Conservation (phyloP, 2,329 filamentous ascomycete species). For the Cordyceps pruinosa region DNA sequence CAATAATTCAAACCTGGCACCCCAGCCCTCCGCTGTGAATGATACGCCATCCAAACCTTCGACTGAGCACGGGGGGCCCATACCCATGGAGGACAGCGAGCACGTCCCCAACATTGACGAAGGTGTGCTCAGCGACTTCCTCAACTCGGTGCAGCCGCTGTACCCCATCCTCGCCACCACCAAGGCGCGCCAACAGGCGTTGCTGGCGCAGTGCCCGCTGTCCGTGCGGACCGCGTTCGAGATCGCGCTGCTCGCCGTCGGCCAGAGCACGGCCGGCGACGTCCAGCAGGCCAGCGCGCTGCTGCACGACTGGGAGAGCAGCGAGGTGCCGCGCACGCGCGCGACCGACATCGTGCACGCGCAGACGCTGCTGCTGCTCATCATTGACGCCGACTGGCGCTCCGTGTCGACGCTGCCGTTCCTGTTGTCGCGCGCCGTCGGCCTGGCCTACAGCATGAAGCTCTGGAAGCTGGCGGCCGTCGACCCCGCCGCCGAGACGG, state of each 20-base stretch:
- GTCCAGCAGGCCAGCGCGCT: slow-evolving; percentile 39
- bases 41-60: slow-evolving; percentile 30
- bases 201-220: slow-evolving; percentile 49
- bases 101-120: slow-evolving; percentile 36
- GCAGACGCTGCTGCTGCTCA: slow-evolving; percentile 59
- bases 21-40: slow-evolving; percentile 36
- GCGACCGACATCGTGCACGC: slow-evolving; percentile 51
- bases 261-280: slow-evolving; percentile 33
- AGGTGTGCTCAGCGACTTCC: slow-evolving; percentile 46
- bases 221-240: slow-evolving; percentile 57
- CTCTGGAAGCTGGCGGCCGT: slow-evolving; percentile 41
- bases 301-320: slow-evolving; percentile 46
- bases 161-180: slow-evolving; percentile 59
- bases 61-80: slow-evolving; percentile 23
- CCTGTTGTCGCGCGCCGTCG: slow-evolving; percentile 59
- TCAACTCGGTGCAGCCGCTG: slow-evolving; percentile 56
- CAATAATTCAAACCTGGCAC: slow-evolving; percentile 37
- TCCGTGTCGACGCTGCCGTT: slow-evolving; percentile 40
- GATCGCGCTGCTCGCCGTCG: slow-evolving; percentile 54
- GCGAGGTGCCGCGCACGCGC: slow-evolving; percentile 29
- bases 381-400: slow-evolving; percentile 54
- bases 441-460: slow-evolving; percentile 58
- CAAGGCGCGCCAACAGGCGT: slow-evolving; percentile 47
- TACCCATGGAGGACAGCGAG: slow-evolving; percentile 27
- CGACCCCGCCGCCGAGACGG: slow-evolving; percentile 43